Evolutionary conservation across 2,329 filamentous ascomycete genomes (phyloP), one percentile per base, ranked within the genome.

Genomic region (Aureobasidium lini): DNA sequence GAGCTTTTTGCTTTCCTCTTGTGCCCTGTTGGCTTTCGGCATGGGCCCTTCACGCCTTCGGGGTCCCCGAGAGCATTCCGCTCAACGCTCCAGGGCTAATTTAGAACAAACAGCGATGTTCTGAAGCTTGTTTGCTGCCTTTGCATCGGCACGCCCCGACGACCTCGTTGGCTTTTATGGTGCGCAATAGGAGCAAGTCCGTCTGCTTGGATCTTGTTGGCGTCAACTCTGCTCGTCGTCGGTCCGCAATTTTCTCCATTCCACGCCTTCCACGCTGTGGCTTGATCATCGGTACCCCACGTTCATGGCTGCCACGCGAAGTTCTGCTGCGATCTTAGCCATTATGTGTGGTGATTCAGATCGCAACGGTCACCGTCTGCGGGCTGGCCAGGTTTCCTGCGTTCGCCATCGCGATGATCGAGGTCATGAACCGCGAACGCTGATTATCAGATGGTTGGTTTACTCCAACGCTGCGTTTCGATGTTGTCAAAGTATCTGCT

Each of bases 241-340:
- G 54, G 43, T 40, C 39, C 42, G 31, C 34, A 10, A 31, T 48
- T 18, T 9, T 48, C 32, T 34, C 42, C 13, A 37, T 39, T 40
- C 6, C 34, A 29, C 32, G 44, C 15, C 23, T 32, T 39, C 31
- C 32, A 57, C 42, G 34, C 37, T 57, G 39, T 57, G 54, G 43
- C 42, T 57, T 40, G 16, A 16, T 10, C 23, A 4, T 15, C 15
- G 6, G 29, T 39, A 52, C 57, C 57, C 57, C 57, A 59, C 48
- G 31, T 18, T 44, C 23, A 59, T 59, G 57, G 57, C 48, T 59
- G 46, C 57, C 57, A 50, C 57, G 57, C 47, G 57, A 39, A 36
- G 10, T 36, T 29, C 9, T 57, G 42, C 31, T 47, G 36, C 50
- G 37, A 42, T 40, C 18, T 23, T 28, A 54, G 39, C 28, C 37